phyloP scores from a whole-genome alignment of 352 stramenopile species.

The Phytophthora macrochlamydospora region DNA sequence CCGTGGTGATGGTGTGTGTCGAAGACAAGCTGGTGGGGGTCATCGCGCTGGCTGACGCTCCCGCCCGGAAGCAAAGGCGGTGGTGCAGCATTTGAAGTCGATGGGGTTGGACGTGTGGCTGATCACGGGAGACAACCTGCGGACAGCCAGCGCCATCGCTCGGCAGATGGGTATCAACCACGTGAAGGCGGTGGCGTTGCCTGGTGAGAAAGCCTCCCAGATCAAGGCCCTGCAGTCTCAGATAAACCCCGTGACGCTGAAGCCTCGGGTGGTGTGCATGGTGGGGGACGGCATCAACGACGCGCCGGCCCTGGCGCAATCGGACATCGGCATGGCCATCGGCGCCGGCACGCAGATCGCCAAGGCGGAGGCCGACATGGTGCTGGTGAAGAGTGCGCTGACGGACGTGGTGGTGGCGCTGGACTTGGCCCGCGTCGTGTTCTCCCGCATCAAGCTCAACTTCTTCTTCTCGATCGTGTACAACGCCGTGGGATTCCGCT shows the following conservation, averaged over 20 bases:
- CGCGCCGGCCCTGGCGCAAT: conserved; percentile 90
- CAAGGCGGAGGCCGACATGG: conserved; percentile 88
- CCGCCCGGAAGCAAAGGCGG: conserved; percentile 70
- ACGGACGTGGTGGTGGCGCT: conserved; percentile 85
- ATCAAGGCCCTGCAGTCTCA: conserved; percentile 86
- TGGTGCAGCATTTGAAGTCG: conserved; percentile 77
- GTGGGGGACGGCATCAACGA: conserved; percentile 97
- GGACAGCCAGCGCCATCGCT: conserved; percentile 90
- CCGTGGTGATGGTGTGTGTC: conserved; percentile 80
- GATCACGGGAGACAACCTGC: conserved; percentile 93
- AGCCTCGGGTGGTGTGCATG: conserved; percentile 90
- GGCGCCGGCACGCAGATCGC: conserved; percentile 92
- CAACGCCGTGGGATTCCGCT: conserved; percentile 86
- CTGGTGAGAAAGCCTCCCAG: conserved; percentile 94
- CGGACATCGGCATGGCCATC: conserved; percentile 93
- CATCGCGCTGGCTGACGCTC: conserved; percentile 78
- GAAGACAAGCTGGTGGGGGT: conserved; percentile 73
- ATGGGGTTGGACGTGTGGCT: conserved; percentile 89
- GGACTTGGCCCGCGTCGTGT: conserved; percentile 81
- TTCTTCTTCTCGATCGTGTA: conserved; percentile 90
- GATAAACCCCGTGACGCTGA: conserved; percentile 71
- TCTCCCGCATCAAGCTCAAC: conserved; percentile 85
- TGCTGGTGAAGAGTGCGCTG: conserved; percentile 87
- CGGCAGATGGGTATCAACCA: conserved; percentile 89
- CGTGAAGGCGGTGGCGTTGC: conserved; percentile 89